Conservation (phyloP, 371 early-diverging fungal genomes). For the Mortierella sp. region DNA sequence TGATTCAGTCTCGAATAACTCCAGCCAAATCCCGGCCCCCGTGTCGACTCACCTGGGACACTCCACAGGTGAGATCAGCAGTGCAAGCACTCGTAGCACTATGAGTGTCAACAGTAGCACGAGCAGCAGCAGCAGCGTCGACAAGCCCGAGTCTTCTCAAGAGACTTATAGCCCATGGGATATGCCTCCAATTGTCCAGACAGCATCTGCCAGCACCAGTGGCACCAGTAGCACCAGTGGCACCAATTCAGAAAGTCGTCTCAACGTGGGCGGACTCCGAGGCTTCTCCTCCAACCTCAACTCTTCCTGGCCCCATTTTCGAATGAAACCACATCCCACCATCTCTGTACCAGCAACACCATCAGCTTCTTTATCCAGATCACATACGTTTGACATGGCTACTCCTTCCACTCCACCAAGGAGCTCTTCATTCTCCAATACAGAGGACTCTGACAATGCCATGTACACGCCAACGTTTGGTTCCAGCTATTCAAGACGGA, state of each 20-base stretch:
- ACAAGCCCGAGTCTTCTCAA: conserved; percentile 3
- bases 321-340: conserved; percentile 50
- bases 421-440: conserved; percentile 33
- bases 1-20: no score
- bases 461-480: conserved; percentile 54
- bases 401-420: conserved; percentile 46
- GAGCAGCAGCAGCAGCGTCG: neutral
- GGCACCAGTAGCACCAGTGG: neutral
- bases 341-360: conserved; percentile 40
- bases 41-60: no score
- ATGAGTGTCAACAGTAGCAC: conserved; percentile 1
- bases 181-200: conserved; percentile 47
- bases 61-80: no score
- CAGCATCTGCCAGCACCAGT: conserved; percentile 12
- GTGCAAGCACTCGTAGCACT: neutral
- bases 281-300: conserved; percentile 35
- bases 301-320: conserved; percentile 42
- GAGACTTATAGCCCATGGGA: conserved; percentile 50
- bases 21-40: no score
- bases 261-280: conserved; percentile 18
- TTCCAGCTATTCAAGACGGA: conserved; percentile 37
- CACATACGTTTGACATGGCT: conserved; percentile 26
- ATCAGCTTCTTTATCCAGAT: conserved; percentile 14
- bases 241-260: neutral
- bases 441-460: conserved; percentile 50